phyloP scores from a whole-genome alignment of 202 grass and related monocot genomes.

The Setaria italica region DNA sequence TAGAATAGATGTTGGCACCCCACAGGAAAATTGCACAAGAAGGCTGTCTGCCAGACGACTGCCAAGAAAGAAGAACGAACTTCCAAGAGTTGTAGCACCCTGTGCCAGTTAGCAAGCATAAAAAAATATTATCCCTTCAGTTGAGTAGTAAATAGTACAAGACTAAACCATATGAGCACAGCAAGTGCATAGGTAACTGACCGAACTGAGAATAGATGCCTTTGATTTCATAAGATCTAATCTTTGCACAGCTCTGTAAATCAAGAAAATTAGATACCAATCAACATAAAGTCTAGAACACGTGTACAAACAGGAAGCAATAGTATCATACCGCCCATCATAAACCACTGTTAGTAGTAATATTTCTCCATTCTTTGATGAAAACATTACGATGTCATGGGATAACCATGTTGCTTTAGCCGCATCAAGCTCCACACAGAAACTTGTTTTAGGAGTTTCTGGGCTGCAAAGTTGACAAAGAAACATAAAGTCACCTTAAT shows the following conservation, averaged over 20 bases:
- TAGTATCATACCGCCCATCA: conserved; percentile 69
- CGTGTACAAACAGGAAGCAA: conserved; percentile 17
- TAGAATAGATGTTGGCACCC: conserved; percentile 53
- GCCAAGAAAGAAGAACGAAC: conserved; percentile 92
- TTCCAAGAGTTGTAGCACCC: conserved; percentile 85
- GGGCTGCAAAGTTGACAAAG: conserved; percentile 61
- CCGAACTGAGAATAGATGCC: conserved; percentile 89
- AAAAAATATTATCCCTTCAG: conserved; percentile 10
- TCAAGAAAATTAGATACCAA: conserved; percentile 26
- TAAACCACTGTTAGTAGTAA: conserved; percentile 84
- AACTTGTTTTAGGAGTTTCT: conserved; percentile 84
- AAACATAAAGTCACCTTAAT: conserved; percentile 31
- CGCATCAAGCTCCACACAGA: conserved; percentile 89
- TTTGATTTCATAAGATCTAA: conserved; percentile 97
- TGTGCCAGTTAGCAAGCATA: conserved; percentile 40
- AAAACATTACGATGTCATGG: conserved; percentile 85
- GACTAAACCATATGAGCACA: conserved; percentile 38
- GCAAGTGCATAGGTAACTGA: conserved; percentile 56
- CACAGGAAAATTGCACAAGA: conserved; percentile 90
- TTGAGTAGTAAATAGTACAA: conserved; percentile 10
- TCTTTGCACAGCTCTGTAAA: conserved; percentile 87
- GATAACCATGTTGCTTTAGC: conserved; percentile 92
- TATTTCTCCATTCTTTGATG: conserved; percentile 83
- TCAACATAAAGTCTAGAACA: conserved; percentile 36
- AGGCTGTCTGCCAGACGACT: conserved; percentile 93